Evolutionary conservation across 805 yeast genomes (phyloP).

Genomic region (Citeromyces matritensis): DNA sequence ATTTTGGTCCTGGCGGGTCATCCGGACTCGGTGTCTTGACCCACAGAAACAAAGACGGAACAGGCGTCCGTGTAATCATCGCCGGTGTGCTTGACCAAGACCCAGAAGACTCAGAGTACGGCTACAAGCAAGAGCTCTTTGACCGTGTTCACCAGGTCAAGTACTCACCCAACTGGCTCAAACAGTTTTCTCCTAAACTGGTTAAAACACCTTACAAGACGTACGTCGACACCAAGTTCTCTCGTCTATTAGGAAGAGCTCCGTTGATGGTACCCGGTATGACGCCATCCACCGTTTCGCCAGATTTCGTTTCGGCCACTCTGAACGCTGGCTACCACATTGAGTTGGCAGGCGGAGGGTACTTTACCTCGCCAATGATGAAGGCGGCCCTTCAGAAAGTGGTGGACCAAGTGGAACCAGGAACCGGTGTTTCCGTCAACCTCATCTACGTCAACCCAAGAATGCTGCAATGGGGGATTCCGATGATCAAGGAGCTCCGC

Average conservation of each 20-base stretch:
- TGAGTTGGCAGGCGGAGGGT: constrained; percentile 99
- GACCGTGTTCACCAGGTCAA: constrained; percentile 52
- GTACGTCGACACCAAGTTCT: constrained; percentile 87
- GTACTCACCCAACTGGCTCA: constrained; percentile 84
- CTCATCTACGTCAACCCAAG: constrained; percentile 93
- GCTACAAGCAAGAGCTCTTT: constrained; percentile 91
- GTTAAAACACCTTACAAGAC: constrained; percentile 57
- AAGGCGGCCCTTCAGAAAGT: constrained; percentile 64
- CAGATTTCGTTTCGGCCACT: constrained; percentile 88
- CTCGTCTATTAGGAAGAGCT: constrained; percentile 82
- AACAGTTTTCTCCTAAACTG: constrained; percentile 76
- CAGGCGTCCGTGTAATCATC: constrained; percentile 87
- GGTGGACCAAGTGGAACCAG: constrained; percentile 57
- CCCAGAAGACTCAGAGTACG: constrained; percentile 68
- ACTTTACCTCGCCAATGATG: constrained; percentile 62
- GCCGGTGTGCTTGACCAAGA: constrained; percentile 78
- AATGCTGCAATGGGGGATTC: constrained; percentile 98
- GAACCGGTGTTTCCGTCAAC: constrained; percentile 83
- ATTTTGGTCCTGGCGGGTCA: constrained; percentile 98
- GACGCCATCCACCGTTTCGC: constrained; percentile 96
- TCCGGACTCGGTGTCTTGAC: constrained; percentile 94
- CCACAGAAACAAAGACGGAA: constrained; percentile 96
- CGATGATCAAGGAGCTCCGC: constrained; percentile 80
- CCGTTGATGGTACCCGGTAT: constrained; percentile 98
- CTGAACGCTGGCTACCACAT: constrained; percentile 94